Conservation (phyloP, 2,329 filamentous ascomycete genomes). For the Phialophora expanda region DNA sequence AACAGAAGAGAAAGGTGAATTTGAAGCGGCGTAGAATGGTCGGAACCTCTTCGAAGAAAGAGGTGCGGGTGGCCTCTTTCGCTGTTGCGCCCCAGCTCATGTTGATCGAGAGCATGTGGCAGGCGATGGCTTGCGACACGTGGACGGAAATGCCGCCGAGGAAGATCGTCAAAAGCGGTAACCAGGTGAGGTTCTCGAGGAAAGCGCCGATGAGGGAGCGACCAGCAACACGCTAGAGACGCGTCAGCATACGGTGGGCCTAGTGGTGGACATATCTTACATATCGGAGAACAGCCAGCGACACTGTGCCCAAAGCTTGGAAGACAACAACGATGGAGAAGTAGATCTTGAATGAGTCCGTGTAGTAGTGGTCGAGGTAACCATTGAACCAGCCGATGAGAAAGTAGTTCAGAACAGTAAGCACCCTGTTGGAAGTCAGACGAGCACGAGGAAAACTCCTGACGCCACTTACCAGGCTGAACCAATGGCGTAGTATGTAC, state of each 20-base stretch:
- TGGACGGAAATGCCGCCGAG: conserved; percentile 81
- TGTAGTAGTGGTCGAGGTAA: conserved; percentile 68
- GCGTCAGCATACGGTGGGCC: not conserved
- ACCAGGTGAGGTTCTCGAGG: conserved; percentile 66
- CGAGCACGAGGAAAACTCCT: not conserved
- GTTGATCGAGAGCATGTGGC: conserved; percentile 83
- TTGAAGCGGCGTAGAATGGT: conserved; percentile 80
- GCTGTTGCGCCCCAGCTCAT: conserved; percentile 86
- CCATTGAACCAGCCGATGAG: conserved; percentile 73
- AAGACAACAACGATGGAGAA: conserved; percentile 69
- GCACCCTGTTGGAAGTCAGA: conserved; percentile 43
- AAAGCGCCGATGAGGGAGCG: conserved; percentile 57
- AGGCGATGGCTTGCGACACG: conserved; percentile 76
- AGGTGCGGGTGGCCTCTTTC: conserved; percentile 73
- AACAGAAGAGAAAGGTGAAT: conserved; percentile 55
- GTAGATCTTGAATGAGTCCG: conserved; percentile 69
- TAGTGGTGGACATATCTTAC: not conserved
- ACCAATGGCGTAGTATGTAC: conserved; percentile 74
- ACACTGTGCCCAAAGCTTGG: conserved; percentile 65
- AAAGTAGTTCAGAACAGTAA: conserved; percentile 73
- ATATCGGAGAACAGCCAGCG: conserved; percentile 67
- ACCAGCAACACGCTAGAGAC: conserved; percentile 56
- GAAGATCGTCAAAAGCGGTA: conserved; percentile 73
- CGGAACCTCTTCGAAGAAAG: conserved; percentile 83
- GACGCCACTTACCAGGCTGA: conserved; percentile 57